A percentile compares a stretch with the other conserved stretches of the same genome.
Evolutionary conservation across 73 alveolate genomes (phyloP).

Genomic region (Paramecium caudatum): DNA sequence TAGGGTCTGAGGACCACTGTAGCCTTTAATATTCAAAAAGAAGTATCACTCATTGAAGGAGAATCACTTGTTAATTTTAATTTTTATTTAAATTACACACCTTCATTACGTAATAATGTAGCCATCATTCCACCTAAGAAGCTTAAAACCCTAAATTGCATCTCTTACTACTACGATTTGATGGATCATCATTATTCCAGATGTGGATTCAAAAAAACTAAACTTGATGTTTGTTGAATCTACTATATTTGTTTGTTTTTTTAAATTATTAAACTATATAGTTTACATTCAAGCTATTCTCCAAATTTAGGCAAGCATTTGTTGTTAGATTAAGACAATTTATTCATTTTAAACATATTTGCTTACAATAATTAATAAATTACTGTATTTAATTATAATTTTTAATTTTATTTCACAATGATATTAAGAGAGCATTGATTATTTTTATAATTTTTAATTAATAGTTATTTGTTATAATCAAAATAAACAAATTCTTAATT

Average conservation of each 20-base stretch:
- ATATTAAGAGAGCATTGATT: too few relatives aligned
- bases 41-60: not conserved
- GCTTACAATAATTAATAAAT: too few relatives aligned
- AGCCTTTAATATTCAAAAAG: not conserved
- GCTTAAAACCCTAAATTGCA: not conserved
- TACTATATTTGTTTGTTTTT: too few relatives aligned
- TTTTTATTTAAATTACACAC: conserved; percentile 39
- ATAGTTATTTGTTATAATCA: not conserved
- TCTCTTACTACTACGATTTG: not conserved
- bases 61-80: conserved; percentile 13
- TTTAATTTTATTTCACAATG: too few relatives aligned
- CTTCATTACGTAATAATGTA: conserved; percentile 38
- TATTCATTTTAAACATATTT: too few relatives aligned
- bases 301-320: too few relatives aligned
- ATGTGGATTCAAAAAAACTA: conserved; percentile 16
- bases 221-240: too few relatives aligned
- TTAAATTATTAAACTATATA: too few relatives aligned
- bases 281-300: too few relatives aligned
- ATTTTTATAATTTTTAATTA: too few relatives aligned
- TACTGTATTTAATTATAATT: too few relatives aligned
- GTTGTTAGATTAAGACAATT: too few relatives aligned
- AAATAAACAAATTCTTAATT: not conserved
- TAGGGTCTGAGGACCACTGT: conserved; percentile 27
- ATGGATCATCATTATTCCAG: conserved; percentile 28
- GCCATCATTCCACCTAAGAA: not conserved